Percentiles rank a stretch among this genome's conserved stretches.
These are phyloP conservation scores for Perilla frutescens DNA, from an alignment of 257 asterid genomes.

Conservation along the genomic window DNA sequence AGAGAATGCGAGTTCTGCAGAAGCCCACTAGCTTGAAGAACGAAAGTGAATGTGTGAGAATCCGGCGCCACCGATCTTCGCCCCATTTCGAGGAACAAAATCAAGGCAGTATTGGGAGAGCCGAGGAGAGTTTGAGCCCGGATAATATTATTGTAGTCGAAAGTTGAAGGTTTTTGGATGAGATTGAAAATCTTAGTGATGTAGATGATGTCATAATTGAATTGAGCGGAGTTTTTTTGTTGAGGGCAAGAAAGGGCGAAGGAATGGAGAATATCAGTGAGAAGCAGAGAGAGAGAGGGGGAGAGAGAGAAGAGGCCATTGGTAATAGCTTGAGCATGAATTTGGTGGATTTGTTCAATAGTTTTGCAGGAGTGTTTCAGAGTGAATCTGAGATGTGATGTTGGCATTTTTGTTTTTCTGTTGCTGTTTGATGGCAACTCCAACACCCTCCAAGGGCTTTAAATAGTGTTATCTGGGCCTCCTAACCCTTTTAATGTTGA, in stretches of 20 bases:
- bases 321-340: constrained; percentile 21
- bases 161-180: constrained; percentile 63
- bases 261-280: constrained; percentile 66
- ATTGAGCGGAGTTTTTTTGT: constrained; percentile 6
- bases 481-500: too few relatives aligned
- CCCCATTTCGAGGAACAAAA: too few relatives aligned
- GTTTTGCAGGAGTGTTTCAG: too few relatives aligned
- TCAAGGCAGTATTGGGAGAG: constrained; percentile 52
- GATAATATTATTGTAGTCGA: constrained; percentile 68
- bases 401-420: too few relatives aligned
- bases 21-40: too few relatives aligned
- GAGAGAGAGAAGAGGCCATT: constrained; percentile 43
- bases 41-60: too few relatives aligned
- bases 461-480: too few relatives aligned
- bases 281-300: constrained; percentile 52
- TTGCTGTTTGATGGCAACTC: too few relatives aligned
- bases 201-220: not conserved
- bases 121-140: constrained; percentile 63
- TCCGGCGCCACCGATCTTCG: too few relatives aligned
- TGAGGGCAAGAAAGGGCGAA: constrained; percentile 44
- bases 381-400: constrained; percentile 11
- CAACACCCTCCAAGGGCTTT: too few relatives aligned
- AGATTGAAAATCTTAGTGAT: constrained; percentile 51
- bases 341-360: not conserved
- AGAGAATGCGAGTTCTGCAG: constrained; percentile 43